A percentile compares a stretch with the other conserved stretches of the same genome.
These are phyloP conservation scores for Umbelopsis ramanniana DNA, from an alignment of 192 early-diverging fungal genomes.

Conservation along the genomic window DNA sequence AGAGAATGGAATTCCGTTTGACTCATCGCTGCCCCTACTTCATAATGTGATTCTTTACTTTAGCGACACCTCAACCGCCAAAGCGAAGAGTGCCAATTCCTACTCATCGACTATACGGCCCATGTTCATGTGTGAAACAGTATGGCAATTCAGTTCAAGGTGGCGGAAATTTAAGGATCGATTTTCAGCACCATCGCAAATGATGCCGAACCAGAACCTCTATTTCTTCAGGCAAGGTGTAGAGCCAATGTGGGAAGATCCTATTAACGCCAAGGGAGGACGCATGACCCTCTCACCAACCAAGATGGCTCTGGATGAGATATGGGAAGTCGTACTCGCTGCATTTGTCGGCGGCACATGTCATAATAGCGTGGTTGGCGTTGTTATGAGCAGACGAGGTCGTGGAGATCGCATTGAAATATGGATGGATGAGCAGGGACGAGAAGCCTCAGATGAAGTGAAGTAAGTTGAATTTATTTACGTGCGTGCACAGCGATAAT, in stretches of 20 bases:
- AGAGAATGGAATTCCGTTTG: slow-evolving; percentile 4
- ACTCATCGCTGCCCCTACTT: slow-evolving; percentile 20
- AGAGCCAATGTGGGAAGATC: slow-evolving; percentile 84
- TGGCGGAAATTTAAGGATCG: slow-evolving; percentile 50
- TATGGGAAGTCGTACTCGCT: slow-evolving; percentile 52
- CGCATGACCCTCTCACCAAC: slow-evolving; percentile 42
- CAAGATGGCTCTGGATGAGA: slow-evolving; percentile 38
- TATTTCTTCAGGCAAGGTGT: slow-evolving; percentile 72
- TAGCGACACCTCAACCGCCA: slow-evolving; percentile 48
- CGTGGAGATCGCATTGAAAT: slow-evolving; percentile 57
- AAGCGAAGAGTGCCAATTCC: slow-evolving; percentile 41
- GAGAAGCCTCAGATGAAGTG: slow-evolving; percentile 6
- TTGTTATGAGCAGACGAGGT: slow-evolving; percentile 39
- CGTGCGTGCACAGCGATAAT: background rate
- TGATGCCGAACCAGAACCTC: slow-evolving; percentile 69
- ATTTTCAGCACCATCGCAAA: slow-evolving; percentile 37
- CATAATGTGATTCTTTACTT: slow-evolving; percentile 39
- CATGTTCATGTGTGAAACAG: slow-evolving; percentile 50
- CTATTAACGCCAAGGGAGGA: slow-evolving; percentile 72
- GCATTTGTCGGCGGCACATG: slow-evolving; percentile 51
- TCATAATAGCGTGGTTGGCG: slow-evolving; percentile 29
- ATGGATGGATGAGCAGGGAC: slow-evolving; percentile 43
- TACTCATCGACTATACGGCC: slow-evolving; percentile 51
- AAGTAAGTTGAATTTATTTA: background rate
- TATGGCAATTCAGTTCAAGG: slow-evolving; percentile 49